A percentile compares a stretch with the other conserved stretches of the same genome.
These are phyloP conservation scores for Phyllosticta paracitricarpa DNA, from an alignment of 2,329 filamentous ascomycete genomes.

Conservation along the genomic window DNA sequence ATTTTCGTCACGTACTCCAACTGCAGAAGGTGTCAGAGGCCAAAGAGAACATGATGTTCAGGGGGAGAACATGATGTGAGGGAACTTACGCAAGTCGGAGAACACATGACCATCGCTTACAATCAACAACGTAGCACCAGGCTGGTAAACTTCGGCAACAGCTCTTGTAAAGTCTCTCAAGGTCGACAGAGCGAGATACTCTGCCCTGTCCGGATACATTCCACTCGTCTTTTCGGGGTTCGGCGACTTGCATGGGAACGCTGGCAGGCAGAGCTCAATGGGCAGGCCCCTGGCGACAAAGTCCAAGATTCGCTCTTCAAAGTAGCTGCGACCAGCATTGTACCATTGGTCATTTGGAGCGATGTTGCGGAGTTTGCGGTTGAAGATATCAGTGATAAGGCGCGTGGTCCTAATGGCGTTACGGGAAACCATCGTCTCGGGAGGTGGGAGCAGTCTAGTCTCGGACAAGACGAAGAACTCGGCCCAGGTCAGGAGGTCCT, in stretches of 20 bases:
- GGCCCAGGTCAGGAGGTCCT: conserved; percentile 17
- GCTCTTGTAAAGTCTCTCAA: conserved; percentile 31
- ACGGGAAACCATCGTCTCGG: conserved; percentile 10
- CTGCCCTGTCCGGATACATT: conserved; percentile 32
- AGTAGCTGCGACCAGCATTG: conserved; percentile 16
- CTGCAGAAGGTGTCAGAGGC: conserved; percentile 1
- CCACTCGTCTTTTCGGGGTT: conserved; percentile 49
- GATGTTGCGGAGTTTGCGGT: conserved; percentile 20
- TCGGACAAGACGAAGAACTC: conserved; percentile 22
- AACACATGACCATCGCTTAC: conserved; percentile 35
- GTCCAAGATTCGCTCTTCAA: conserved; percentile 15
- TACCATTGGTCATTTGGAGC: conserved; percentile 22
- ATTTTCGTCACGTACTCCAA: conserved; percentile 34
- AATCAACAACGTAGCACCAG: conserved; percentile 33
- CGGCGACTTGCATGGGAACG: conserved; percentile 54
- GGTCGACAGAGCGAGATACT: conserved; percentile 32
- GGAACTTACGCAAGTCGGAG: conserved; percentile 30
- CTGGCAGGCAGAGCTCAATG: conserved; percentile 36
- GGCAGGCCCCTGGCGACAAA: conserved; percentile 18
- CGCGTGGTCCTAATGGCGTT: conserved; percentile 15
- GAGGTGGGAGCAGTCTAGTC: conserved; percentile 15
- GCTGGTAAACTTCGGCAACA: conserved; percentile 30
- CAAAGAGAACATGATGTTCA: background rate
- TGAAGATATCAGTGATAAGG: conserved; percentile 20
- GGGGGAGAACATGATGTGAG: background rate